Evolutionary conservation across 192 early-diverging fungal genomes (phyloP), one percentile per base, ranked within the genome.

Genomic region (Kickxella alabastrina): DNA sequence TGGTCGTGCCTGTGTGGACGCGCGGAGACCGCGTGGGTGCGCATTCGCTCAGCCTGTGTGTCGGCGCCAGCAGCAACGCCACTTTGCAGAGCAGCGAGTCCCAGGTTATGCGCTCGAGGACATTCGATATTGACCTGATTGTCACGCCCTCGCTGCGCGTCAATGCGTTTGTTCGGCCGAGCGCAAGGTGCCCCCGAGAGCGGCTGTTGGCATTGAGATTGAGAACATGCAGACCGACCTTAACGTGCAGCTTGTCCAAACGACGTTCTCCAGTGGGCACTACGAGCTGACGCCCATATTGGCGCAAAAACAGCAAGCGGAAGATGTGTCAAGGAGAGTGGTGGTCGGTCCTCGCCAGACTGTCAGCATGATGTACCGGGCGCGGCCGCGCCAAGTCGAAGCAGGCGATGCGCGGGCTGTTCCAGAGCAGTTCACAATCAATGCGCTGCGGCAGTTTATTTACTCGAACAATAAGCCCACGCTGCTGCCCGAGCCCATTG

Each of bases 161-260:
- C 63, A 94, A 93, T 57, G 90, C 93, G 0, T 96, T 98, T 65
- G 92, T 94, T 8, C 68, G 93, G 21, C 89, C 91, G 6, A 90
- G 91, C 49, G 71, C 82, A 17, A 77, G 64, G n/a, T 75, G 62
- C 10, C 71, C 91, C 6, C 82, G 85, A 60, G 92, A 96, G 57
- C 93, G 90, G 49, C 84, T 95, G 22, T 78, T 98, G 22, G 93
- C 2, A 83, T 98, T 29, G 96, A 98, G 80, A 79, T 94, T 18
- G 68, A 74, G 43, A 74, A 75, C 44, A 54, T 66, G 41, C 59
- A 59, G 39, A 4, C 57, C 15, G 38, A 71, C 2, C 37, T 55
- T n/a, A 49, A 28, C 24, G 59, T 78, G 3, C 55, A 69, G 49
- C 65, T 82, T 4, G 49, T 62, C 22, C 65, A 80, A 53, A 52